Conservation (phyloP, 345 rosid species). For the Boechera stricta region DNA sequence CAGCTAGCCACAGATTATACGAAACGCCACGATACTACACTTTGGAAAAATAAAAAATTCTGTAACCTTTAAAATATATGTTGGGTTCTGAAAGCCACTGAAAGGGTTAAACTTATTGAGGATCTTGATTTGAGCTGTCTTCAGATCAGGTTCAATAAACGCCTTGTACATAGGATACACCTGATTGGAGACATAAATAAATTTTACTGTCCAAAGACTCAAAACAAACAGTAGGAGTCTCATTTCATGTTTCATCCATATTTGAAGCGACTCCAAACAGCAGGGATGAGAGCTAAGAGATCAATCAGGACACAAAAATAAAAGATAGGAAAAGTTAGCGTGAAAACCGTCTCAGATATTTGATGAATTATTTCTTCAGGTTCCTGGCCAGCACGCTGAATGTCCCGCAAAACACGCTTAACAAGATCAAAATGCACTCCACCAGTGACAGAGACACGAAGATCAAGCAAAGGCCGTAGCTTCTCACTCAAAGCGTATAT, state of each 20-base stretch:
- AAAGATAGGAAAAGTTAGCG: slow-evolving; percentile 36
- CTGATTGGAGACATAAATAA: slow-evolving; percentile 49
- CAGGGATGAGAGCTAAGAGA: slow-evolving; percentile 17
- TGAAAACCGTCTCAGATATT: slow-evolving; percentile 90
- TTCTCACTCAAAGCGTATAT: slow-evolving; percentile 92
- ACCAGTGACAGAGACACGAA: slow-evolving; percentile 96
- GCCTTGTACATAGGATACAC: slow-evolving; percentile 99
- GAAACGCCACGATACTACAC: slow-evolving; percentile 6
- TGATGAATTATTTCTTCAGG: slow-evolving; percentile 99
- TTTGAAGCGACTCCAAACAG: slow-evolving; percentile 16
- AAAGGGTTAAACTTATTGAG: slow-evolving; percentile 97
- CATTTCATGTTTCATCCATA: slow-evolving; percentile 3
- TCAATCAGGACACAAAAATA: slow-evolving; percentile 21
- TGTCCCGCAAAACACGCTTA: slow-evolving; percentile 92
- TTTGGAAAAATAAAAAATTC: slow-evolving; percentile 1
- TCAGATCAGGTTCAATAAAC: slow-evolving; percentile 96
- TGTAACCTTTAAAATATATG: slow-evolving; percentile 85
- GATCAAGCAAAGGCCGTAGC: slow-evolving; percentile 86
- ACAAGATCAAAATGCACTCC: slow-evolving; percentile 99
- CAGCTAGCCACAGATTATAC: slow-evolving; percentile 7
- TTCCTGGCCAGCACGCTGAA: slow-evolving; percentile 98
- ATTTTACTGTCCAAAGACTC: not conserved
- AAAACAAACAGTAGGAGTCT: slow-evolving; percentile 5
- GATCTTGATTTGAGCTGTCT: slow-evolving; percentile 94
- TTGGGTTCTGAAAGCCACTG: slow-evolving; percentile 96